A percentile compares a stretch with the other conserved stretches of the same genome.
These are phyloP conservation scores for Rubus idaeus DNA, from an alignment of 306 rosid genomes.

Conservation along the genomic window DNA sequence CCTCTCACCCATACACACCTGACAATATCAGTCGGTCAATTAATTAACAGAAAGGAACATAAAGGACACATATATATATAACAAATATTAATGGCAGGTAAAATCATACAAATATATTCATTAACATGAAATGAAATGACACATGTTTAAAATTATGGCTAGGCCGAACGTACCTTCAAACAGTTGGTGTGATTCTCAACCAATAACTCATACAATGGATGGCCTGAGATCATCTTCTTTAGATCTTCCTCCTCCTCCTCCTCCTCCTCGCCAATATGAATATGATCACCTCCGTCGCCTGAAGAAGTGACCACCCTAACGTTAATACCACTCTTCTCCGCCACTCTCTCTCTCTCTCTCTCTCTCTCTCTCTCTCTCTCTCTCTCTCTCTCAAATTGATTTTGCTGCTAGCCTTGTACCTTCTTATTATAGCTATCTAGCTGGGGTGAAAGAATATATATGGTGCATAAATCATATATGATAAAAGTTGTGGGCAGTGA, in stretches of 20 bases:
- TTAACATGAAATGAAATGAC: not conserved
- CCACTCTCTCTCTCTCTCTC: no score
- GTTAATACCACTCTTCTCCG: not conserved
- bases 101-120: not conserved
- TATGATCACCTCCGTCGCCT: not conserved
- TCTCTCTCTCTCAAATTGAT: not conserved
- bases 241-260: constrained; percentile 24
- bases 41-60: not conserved
- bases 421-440: not conserved
- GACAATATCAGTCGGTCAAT: not conserved
- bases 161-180: constrained; percentile 37
- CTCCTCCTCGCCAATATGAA: not conserved
- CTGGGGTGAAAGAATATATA: no score
- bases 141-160: not conserved
- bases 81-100: no score
- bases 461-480: no score
- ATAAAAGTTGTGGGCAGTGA: not conserved
- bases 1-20: constrained; percentile 21
- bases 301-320: not conserved
- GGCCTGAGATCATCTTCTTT: constrained; percentile 47
- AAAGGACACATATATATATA: no score
- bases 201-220: constrained; percentile 53
- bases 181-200: constrained; percentile 50
- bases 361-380: not conserved
- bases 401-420: not conserved